Evolutionary conservation across 495 filamentous ascomycete genomes (phyloP).

Genomic region (Penicillium herquei): DNA sequence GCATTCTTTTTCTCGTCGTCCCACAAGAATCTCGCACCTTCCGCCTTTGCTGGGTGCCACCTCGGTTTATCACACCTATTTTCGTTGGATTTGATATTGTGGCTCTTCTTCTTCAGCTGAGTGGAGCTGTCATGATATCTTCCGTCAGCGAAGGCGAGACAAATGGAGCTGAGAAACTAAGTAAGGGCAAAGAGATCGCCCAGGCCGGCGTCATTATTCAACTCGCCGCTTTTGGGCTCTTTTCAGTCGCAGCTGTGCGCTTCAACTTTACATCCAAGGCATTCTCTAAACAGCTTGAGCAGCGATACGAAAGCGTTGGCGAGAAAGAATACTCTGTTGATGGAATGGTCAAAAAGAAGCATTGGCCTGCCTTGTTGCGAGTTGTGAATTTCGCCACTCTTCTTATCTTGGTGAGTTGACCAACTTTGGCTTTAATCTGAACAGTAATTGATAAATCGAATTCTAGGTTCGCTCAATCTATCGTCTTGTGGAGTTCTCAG

Average conservation of each 20-base stretch:
- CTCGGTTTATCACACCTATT: slow-evolving; percentile 35
- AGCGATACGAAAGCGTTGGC: slow-evolving; percentile 24
- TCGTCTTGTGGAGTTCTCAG: slow-evolving; percentile 59
- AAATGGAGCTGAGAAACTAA: slow-evolving; percentile 26
- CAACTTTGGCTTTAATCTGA: neutral
- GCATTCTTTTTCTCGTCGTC: slow-evolving; percentile 47
- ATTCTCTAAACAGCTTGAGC: slow-evolving; percentile 28
- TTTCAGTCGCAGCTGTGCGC: slow-evolving; percentile 35
- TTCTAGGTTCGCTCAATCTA: slow-evolving; percentile 57
- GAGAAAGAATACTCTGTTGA: slow-evolving; percentile 32
- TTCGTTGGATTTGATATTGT: slow-evolving; percentile 36
- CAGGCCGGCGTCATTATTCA: slow-evolving; percentile 41
- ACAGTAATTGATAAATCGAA: neutral
- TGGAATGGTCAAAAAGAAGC: slow-evolving; percentile 25
- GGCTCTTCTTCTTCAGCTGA: slow-evolving; percentile 27
- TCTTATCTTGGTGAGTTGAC: slow-evolving; percentile 52
- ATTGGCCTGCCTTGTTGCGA: slow-evolving; percentile 52
- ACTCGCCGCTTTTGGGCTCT: slow-evolving; percentile 42
- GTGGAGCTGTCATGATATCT: slow-evolving; percentile 37
- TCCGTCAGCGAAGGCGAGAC: slow-evolving; percentile 22
- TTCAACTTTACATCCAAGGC: slow-evolving; percentile 42
- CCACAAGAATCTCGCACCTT: slow-evolving; percentile 37
- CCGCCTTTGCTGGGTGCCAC: slow-evolving; percentile 45
- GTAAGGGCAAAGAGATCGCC: slow-evolving; percentile 41
- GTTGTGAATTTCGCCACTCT: slow-evolving; percentile 51